Base-by-base conservation (phyloP, 495 filamentous ascomycete species). In the Hypoxylon subgilvum region DNA sequence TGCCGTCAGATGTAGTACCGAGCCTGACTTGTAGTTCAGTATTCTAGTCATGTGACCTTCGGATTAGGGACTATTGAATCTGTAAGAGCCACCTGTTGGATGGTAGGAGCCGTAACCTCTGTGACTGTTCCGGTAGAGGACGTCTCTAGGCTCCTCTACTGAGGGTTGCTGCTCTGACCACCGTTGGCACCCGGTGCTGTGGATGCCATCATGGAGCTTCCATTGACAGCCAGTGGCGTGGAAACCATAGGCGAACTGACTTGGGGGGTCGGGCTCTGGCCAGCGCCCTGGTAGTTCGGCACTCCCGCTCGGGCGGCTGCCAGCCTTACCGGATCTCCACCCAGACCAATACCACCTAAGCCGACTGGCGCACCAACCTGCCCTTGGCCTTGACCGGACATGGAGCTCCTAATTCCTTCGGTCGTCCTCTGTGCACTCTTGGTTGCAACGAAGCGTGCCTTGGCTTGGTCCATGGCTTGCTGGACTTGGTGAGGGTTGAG, bases 401-500 rank as follows among this genome's bases (percentile, higher is more conserved):
- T 57, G 6, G 61, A 50, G 52, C 65, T 70, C 16, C 67, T 54
- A 3, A 63, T 57, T 14, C 51, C 49, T 28, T 70, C 67, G 17
- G 51, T 68, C 1, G 67, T 59, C 25, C 53, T 62, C 10, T 68
- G 61, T 4, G 67, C 74, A 17, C 52, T 65, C 46, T 73, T 72
- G 35, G 72, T 71, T 1, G 74, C 75, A 41, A 74, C 72, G 21
- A 75, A 73, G 2, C 76, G 65, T 13, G 78, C 77, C 27, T 73
- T 68, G 8, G 76, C 76, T 61, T 79, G 78, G 27, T 79, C 72
- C 74, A 79, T 45, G 13, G 65, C 52, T 52, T 67, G 65, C 36
- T 68, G 66, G 18, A 69, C 50, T 52, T 74, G 52, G 7, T 64
- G 40, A 16, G 68, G 49, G 34, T 60, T 57, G 1, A 70, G 47